Base-by-base conservation (phyloP, 2,329 filamentous ascomycete genomes). In the Sporothrix euskadiensis region DNA sequence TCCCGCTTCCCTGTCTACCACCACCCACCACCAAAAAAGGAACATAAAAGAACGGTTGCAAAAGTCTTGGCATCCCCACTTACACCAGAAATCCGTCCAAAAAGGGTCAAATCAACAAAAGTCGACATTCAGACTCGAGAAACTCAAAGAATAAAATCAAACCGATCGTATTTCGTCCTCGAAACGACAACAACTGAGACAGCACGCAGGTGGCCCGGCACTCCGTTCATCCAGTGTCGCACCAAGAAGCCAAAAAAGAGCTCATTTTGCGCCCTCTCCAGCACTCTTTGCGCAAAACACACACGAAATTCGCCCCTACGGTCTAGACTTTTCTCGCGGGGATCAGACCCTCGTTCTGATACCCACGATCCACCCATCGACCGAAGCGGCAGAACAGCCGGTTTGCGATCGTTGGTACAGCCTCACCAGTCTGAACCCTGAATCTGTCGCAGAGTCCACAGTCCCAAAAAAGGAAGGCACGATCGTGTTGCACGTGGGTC, bases 21-120 rank as follows among this genome's bases (percentile, higher is more conserved):
- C 35, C 35, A 35, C 35, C 4, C 41, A 44, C 41, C 41, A 44
- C 41, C 41, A 57, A 57, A 63, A 63, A 63, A 12, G n/a, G n/a
- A 41, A 56, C 14, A 41, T 14, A 61, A 35, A 71, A 49, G 22
- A 71, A 61, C 6, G 14, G 39, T 63, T 71, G 26, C 41, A 59
- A 63, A 59, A 57, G 56, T 71, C 69, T 71, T 71, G 69, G 69
- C 69, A 71, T 59, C 22, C 19, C 32, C 68, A 71, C 69, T 71
- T 71, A 71, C 69, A 71, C 69, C 54, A 19, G n/a, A 49, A 71
- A 39, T 44, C 19, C 19, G 39, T n/a, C 30, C 69, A n/a, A 68
- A 52, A n/a, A 22, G 65, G 44, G 65, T 52, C 65, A 68, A 68
- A 32, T 32, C 44, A 52, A 68, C 65, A 52, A 35, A 16, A 59